Base-by-base conservation (phyloP, 2,329 filamentous ascomycete species). In the Dryadomyces quercus-mongolicae region DNA sequence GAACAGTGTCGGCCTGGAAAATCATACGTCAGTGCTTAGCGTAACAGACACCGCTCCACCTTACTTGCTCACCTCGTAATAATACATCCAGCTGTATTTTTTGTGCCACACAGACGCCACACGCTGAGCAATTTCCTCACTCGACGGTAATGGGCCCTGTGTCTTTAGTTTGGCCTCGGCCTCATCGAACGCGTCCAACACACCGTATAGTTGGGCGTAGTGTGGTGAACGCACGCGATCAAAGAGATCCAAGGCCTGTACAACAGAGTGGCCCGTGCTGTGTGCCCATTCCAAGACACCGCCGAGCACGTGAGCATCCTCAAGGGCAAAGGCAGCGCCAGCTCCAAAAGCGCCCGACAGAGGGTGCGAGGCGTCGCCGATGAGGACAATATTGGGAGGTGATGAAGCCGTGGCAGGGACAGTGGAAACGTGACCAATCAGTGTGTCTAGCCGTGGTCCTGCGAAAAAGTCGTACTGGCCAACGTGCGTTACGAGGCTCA, bases 341-440 rank as follows among this genome's bases (percentile, higher is more conserved):
- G 44, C 52, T 10, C 55, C 55, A 47, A 56, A 56, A 2, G 49
- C 53, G 1, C 55, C 53, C 20, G 53, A 57, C 13, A 18, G 55
- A 46, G 77, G 74, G 60, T 81, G 77, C 1, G 75, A 79, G 0
- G 76, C 71, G 58, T 81, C 77, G 9, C 77, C 77, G 0, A 80
- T 70, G 4, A 80, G 67, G 6, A 73, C 76, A 2, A n/a, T n/a
- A n/a, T n/a, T n/a, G n/a, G n/a, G n/a, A n/a, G n/a, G n/a, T n/a
- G n/a, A n/a, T n/a, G n/a, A n/a, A n/a, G n/a, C n/a, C n/a, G n/a
- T n/a, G n/a, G n/a, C n/a, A n/a, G n/a, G n/a, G n/a, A n/a, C n/a
- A n/a, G 78, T 60, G 52, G 70, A 71, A 10, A 49, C 42, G 3
- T 60, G 25, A 60, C 60, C 3, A 53, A 56, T 42, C 2, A 54